phyloP scores from a whole-genome alignment of 73 alveolate genomes.

The Blepharisma japonicum region DNA sequence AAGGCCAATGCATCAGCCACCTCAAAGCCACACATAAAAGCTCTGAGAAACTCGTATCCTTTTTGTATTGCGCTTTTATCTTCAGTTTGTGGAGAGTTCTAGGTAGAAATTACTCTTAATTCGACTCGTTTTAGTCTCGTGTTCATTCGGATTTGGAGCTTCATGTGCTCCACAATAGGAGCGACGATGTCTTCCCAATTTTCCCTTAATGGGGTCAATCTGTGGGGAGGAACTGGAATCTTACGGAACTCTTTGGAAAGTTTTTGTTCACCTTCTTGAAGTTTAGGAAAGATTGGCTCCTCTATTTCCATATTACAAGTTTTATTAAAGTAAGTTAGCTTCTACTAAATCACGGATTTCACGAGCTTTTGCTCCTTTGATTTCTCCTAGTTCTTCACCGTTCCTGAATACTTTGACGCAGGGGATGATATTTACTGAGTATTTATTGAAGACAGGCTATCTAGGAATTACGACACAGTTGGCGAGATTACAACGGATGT shows the following conservation, averaged over 20 bases:
- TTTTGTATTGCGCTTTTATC: conserved; percentile 93
- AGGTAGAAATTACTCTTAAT: conserved; percentile 46
- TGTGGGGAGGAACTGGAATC: conserved; percentile 93
- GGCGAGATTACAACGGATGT: background rate
- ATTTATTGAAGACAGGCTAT: conserved; percentile 13
- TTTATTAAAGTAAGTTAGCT: background rate
- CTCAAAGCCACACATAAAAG: conserved; percentile 98
- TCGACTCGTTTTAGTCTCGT: conserved; percentile 96
- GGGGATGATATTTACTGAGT: conserved; percentile 14
- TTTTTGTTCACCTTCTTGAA: background rate
- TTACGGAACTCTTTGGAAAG: conserved; percentile 72
- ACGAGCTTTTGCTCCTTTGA: background rate
- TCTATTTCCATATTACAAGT: too few species aligned
- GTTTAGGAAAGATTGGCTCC: conserved; percentile 35
- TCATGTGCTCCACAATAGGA: conserved; percentile 99
- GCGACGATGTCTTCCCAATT: conserved; percentile 97
- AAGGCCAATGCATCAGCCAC: conserved; percentile 98
- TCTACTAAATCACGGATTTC: background rate
- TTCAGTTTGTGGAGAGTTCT: conserved; percentile 84
- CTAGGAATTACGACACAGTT: background rate
- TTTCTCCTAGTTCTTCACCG: conserved; percentile 12
- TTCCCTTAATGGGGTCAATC: conserved; percentile 95
- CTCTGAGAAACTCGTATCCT: conserved; percentile 94
- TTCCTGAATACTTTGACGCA: conserved; percentile 4
- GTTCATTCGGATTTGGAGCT: conserved; percentile 98